Base-by-base conservation (phyloP, 495 filamentous ascomycete species). In the Penicillium pulvis region DNA sequence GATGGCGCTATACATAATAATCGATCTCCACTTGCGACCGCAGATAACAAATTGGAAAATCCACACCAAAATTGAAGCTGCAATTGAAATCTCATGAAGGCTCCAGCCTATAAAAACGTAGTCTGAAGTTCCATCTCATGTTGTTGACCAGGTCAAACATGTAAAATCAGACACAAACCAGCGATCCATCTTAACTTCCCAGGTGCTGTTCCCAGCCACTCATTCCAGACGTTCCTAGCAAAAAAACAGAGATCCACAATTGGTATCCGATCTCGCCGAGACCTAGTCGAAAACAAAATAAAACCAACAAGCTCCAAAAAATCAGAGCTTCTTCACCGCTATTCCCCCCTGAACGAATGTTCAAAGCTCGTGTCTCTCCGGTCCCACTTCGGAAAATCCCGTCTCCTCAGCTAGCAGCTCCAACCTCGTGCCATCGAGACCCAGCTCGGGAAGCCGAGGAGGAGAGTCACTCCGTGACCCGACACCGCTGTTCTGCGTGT, bases 401-500 rank as follows among this genome's bases (percentile, higher is more conserved):
- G 46, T 49, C 12, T 49, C 46, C 12, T 47, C 45, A 7, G 45
- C 12, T 26, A 47, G 24, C 20, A 49, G 26, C 24, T 49, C 46
- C 16, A 49, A 10, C 24, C 26, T 49, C 5, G 46, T 10, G 4
- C 46, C 26, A 31, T 30, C 46, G 26, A 49, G 46, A 49, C 46
- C 46, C 24, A 49, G 46, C 8, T 49, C 46, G 26, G 46, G 46
- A 49, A 49, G 46, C 24, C 46, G 46, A 49, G 46, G 46, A 30
- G 46, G 46, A 12, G 46, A 49, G 6, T 24, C 3, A 19, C 46
- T 30, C 26, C 46, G 46, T 16, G 14, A 9, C 7, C 26, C 46
- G 26, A 17, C 46, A 17, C 26, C 23, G 26, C 24, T 31, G 2
- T 41, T 49, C 26, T 11, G 44, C 11, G 42, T 28, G 3, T 49